phyloP scores from a whole-genome alignment of 805 yeast species.

The Candida ipomoeae region DNA sequence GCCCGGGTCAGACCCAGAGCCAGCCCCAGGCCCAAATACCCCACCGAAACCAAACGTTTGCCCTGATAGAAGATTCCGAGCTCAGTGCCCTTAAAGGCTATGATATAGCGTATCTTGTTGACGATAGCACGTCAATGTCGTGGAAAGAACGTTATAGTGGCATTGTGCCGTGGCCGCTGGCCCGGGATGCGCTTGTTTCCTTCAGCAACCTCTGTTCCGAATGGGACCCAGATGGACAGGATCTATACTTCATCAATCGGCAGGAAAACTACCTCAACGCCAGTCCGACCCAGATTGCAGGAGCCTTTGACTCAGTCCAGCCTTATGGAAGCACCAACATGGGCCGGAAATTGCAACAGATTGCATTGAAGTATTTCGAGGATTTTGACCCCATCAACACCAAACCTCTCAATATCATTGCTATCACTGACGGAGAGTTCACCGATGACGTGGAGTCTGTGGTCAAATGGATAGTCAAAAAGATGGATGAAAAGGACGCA shows the following conservation, averaged over 20 bases:
- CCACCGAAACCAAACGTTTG: neutral
- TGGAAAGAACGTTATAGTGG: constrained; percentile 12
- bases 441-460: constrained; percentile 15
- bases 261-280: constrained; percentile 6
- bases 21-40: neutral
- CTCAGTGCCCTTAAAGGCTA: constrained; percentile 14
- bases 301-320: constrained; percentile 8
- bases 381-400: constrained; percentile 10
- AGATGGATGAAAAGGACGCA: constrained; percentile 10
- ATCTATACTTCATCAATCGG: constrained; percentile 13
- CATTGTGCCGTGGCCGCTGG: constrained; percentile 14
- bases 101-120: constrained; percentile 14
- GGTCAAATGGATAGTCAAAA: constrained; percentile 13
- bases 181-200: constrained; percentile 12
- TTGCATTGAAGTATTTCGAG: constrained; percentile 10
- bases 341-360: constrained; percentile 13
- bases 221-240: constrained; percentile 19
- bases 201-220: constrained; percentile 14
- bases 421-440: constrained; percentile 17
- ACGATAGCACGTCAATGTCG: constrained; percentile 15
- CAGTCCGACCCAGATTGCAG: constrained; percentile 10
- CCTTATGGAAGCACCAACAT: constrained; percentile 16
- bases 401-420: constrained; percentile 14
- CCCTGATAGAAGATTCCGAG: constrained; percentile 8
- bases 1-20: neutral